Evolutionary conservation across 2,329 filamentous ascomycete species (phyloP).

Genomic region (Neodidymelliopsis sp.): DNA sequence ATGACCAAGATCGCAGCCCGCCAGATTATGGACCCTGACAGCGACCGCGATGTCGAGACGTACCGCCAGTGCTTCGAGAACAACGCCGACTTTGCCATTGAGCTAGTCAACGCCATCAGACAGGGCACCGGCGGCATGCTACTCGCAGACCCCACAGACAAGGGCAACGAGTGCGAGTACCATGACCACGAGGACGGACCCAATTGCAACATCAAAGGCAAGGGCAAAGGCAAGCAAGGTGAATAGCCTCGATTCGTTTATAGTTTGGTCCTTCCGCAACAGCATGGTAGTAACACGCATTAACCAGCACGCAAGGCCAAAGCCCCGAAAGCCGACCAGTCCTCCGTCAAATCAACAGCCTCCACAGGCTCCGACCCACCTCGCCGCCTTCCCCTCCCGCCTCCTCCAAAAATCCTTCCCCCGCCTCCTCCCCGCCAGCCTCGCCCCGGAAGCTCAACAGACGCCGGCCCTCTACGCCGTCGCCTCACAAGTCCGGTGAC

Average conservation of each 20-base stretch:
- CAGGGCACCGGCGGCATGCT: conserved; percentile 58
- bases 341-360: conserved; percentile 40
- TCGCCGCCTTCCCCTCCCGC: conserved; percentile 42
- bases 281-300: conserved; percentile 44
- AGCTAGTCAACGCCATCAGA: conserved; percentile 62
- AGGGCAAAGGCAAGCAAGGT: conserved; percentile 48
- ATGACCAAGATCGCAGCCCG: conserved; percentile 63
- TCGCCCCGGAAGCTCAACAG: conserved; percentile 41
- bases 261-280: conserved; percentile 22
- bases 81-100: conserved; percentile 61
- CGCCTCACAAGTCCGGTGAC: conserved; percentile 46
- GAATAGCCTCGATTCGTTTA: conserved; percentile 33
- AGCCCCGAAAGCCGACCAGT: conserved; percentile 33
- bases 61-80: conserved; percentile 60
- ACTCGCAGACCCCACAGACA: conserved; percentile 60
- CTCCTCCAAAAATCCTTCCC: conserved; percentile 34
- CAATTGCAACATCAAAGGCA: conserved; percentile 48
- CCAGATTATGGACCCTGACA: conserved; percentile 64
- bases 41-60: conserved; percentile 56
- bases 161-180: conserved; percentile 55
- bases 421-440: conserved; percentile 36
- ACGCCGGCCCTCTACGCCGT: conserved; percentile 45
- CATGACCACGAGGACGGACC: conserved; percentile 59
- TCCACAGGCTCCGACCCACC: conserved; percentile 40
- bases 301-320: conserved; percentile 47